Conservation (phyloP, 2,329 filamentous ascomycete genomes). For the Thyridium curvatum region DNA sequence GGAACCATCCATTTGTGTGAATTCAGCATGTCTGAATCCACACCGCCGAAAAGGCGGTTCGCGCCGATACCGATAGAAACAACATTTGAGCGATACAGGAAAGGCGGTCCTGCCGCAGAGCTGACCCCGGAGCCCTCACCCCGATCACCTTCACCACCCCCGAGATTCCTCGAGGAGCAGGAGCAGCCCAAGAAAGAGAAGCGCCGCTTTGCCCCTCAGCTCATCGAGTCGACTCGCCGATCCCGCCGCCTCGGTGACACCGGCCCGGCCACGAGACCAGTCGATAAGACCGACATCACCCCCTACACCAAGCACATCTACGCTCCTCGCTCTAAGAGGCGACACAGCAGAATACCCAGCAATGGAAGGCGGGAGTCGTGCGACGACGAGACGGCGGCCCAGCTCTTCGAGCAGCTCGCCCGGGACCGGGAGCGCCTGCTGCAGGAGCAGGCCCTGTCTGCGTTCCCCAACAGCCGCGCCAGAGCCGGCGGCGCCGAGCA, state of each 20-base stretch:
- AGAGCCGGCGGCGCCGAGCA: constrained; percentile 66
- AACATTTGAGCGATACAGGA: constrained; percentile 53
- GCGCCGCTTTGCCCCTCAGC: constrained; percentile 65
- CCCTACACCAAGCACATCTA: constrained; percentile 58
- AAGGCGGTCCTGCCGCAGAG: constrained; percentile 31
- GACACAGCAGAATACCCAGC: constrained; percentile 25
- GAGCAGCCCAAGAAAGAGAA: constrained; percentile 17
- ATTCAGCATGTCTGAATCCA: constrained; percentile 25
- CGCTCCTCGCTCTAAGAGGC: constrained; percentile 36
- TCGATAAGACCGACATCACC: constrained; percentile 67
- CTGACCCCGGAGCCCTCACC: constrained; percentile 53
- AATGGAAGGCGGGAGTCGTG: constrained; percentile 60
- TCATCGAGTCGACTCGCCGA: constrained; percentile 74
- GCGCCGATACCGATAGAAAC: constrained; percentile 68
- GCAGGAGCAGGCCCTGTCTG: constrained; percentile 68
- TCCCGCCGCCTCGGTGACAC: constrained; percentile 61
- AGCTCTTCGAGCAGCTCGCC: constrained; percentile 73
- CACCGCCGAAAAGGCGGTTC: constrained; percentile 51
- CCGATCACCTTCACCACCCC: constrained; percentile 37
- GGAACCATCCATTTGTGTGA: too few relatives aligned
- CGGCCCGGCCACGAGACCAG: constrained; percentile 54
- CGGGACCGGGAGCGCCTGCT: constrained; percentile 75
- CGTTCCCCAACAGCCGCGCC: constrained; percentile 67
- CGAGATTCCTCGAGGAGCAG: constrained; percentile 7
- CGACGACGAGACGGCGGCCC: constrained; percentile 69